A percentile compares a stretch with the other conserved stretches of the same genome.
Conservation (phyloP, 2,329 filamentous ascomycete species). For the Alternaria alternata region DNA sequence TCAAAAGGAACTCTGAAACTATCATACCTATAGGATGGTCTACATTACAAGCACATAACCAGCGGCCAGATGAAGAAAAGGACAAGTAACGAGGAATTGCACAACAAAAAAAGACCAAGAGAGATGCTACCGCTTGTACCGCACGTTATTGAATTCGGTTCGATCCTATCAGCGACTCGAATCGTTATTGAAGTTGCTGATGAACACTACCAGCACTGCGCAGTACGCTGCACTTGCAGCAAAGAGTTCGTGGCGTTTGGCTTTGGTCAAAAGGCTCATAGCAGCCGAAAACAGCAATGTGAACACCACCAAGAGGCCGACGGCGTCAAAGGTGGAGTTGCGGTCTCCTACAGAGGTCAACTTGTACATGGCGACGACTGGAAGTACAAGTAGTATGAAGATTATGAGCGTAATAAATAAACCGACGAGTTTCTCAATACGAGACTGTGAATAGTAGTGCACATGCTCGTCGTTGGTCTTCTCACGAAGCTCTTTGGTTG, state of each 20-base stretch:
- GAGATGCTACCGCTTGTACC: too few relatives aligned
- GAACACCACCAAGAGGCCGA: constrained; percentile 53
- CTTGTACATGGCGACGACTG: constrained; percentile 50
- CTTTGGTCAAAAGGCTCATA: constrained; percentile 46
- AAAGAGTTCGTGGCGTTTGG: constrained; percentile 47
- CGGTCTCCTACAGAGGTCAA: constrained; percentile 37
- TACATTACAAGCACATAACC: too few relatives aligned
- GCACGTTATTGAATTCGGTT: too few relatives aligned
- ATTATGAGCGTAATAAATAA: constrained; percentile 50
- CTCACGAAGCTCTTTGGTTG: constrained; percentile 38
- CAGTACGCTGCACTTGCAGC: constrained; percentile 49
- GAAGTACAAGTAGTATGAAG: constrained; percentile 48
- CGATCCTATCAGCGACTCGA: too few relatives aligned
- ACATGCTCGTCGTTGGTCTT: constrained; percentile 36
- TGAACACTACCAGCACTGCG: constrained; percentile 50
- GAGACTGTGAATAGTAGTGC: constrained; percentile 43
- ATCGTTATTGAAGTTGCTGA: constrained; percentile 43
- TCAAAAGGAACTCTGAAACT: too few relatives aligned
- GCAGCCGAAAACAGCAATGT: constrained; percentile 47
- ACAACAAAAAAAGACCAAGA: too few relatives aligned
- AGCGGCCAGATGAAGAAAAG: too few relatives aligned
- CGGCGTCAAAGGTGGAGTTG: constrained; percentile 47
- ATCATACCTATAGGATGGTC: too few relatives aligned
- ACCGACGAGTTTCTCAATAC: constrained; percentile 46
- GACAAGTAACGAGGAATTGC: too few relatives aligned